A percentile compares a stretch with the other conserved stretches of the same genome.
Evolutionary conservation across 768 basidiomycete genomes (phyloP).

Genomic region (Hypholoma sublateritium): DNA sequence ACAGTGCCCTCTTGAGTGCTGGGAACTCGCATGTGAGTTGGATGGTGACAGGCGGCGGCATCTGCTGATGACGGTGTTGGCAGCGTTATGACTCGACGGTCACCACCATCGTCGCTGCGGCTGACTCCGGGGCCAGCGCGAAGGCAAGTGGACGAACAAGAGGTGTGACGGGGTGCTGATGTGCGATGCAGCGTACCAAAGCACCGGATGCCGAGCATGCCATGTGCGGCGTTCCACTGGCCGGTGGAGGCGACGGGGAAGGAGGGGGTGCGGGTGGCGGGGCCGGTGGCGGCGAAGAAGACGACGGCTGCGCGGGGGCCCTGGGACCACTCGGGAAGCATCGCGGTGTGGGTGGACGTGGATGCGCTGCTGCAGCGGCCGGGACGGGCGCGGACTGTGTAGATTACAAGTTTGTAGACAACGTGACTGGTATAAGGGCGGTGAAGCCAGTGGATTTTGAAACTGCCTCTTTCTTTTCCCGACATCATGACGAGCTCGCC

Average conservation of each 20-base stretch:
- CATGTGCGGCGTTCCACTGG: conserved; percentile 50
- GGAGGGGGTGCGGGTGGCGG: conserved; percentile 10
- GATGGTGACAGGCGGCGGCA: conserved; percentile 9
- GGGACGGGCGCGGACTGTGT: conserved; percentile 40
- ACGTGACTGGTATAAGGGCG: conserved; percentile 9
- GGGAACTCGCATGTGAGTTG: conserved; percentile 14
- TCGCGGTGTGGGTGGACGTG: conserved; percentile 43
- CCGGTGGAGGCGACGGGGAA: conserved; percentile 15
- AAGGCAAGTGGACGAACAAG: conserved; percentile 28
- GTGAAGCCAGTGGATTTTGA: not conserved
- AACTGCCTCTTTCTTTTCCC: conserved; percentile 15
- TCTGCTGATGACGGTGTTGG: not conserved
- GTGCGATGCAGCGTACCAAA: conserved; percentile 44
- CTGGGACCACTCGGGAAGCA: conserved; percentile 57
- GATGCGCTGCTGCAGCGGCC: conserved; percentile 45
- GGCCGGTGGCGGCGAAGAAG: conserved; percentile 2
- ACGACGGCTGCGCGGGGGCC: conserved; percentile 42
- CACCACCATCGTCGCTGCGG: conserved; percentile 65
- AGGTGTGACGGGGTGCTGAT: conserved; percentile 9
- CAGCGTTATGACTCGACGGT: conserved; percentile 59
- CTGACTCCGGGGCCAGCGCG: conserved; percentile 64
- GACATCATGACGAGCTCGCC: conserved; percentile 77
- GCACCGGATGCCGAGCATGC: conserved; percentile 67
- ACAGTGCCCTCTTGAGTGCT: conserved; percentile 13
- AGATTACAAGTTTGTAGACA: conserved; percentile 18